These are phyloP conservation scores for Fusarium penzigii DNA, from an alignment of 2,329 filamentous ascomycete genomes.

Conservation along the genomic window DNA sequence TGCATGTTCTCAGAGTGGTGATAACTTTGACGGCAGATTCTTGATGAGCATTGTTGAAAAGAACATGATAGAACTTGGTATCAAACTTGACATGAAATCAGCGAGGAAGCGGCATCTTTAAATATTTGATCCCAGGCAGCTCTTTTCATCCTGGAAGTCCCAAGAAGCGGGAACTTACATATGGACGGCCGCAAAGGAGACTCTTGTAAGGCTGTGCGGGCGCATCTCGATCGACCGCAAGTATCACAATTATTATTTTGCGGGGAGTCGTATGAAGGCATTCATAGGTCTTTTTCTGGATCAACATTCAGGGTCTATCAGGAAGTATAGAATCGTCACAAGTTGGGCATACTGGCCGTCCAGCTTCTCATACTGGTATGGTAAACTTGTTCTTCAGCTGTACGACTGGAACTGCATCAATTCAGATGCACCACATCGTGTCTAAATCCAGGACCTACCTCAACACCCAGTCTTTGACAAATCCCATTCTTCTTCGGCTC, in stretches of 20 bases:
- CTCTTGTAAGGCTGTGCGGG: conserved; percentile 31
- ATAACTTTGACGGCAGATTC: no score
- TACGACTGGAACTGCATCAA: no score
- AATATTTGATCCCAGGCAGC: conserved; percentile 21
- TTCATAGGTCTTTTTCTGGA: not conserved
- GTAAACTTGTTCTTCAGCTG: no score
- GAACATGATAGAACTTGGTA: not conserved
- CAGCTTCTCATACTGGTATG: no score
- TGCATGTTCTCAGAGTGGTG: no score
- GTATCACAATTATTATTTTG: not conserved
- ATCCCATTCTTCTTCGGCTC: no score
- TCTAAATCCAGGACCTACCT: no score
- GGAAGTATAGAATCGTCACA: no score
- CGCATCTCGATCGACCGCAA: conserved; percentile 19
- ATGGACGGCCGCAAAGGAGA: conserved; percentile 31
- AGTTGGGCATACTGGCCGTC: no score
- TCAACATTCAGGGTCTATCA: not conserved
- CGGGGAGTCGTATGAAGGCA: not conserved
- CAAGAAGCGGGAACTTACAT: conserved; percentile 31
- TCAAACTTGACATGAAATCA: not conserved
- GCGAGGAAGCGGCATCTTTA: conserved; percentile 24
- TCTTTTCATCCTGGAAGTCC: conserved; percentile 13
- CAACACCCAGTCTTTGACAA: no score
- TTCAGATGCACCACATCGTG: no score
- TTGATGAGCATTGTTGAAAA: no score